Conservation (phyloP, 148 eudicot species). For the Cornus florida region DNA sequence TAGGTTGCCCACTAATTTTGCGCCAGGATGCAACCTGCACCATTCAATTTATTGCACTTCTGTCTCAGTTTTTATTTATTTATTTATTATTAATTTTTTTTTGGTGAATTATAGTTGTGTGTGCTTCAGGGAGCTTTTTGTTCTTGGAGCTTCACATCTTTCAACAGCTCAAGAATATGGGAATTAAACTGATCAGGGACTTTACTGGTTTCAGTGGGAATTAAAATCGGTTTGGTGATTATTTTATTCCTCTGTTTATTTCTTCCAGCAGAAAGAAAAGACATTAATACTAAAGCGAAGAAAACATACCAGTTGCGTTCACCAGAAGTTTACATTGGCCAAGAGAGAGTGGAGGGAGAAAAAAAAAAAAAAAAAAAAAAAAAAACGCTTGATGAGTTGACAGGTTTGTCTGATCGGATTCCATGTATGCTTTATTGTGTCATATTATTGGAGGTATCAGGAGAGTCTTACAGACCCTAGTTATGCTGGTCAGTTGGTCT, state of each 20-base stretch:
- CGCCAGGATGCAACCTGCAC: no score
- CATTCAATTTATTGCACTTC: no score
- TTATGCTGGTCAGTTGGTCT: slow-evolving; percentile 97
- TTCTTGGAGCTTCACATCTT: no score
- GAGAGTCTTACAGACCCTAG: slow-evolving; percentile 98
- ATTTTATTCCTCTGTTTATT: not conserved
- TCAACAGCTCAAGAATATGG: not conserved
- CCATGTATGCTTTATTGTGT: not conserved
- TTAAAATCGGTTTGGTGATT: not conserved
- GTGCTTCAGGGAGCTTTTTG: no score
- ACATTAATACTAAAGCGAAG: not conserved
- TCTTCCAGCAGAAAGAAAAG: not conserved
- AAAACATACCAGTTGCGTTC: not conserved
- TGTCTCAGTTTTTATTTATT: no score
- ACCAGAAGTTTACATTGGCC: not conserved
- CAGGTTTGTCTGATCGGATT: not conserved
- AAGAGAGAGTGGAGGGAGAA: not conserved
- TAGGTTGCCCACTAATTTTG: no score
- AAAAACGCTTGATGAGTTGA: not conserved
- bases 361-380: no score
- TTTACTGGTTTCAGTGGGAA: not conserved
- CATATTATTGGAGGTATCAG: slow-evolving; percentile 61
- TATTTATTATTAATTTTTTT: no score
- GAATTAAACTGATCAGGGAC: not conserved
- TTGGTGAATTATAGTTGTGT: no score